Evolutionary conservation across 2,329 filamentous ascomycete species (phyloP).

Genomic region (Acephala macrosclerotiorum): DNA sequence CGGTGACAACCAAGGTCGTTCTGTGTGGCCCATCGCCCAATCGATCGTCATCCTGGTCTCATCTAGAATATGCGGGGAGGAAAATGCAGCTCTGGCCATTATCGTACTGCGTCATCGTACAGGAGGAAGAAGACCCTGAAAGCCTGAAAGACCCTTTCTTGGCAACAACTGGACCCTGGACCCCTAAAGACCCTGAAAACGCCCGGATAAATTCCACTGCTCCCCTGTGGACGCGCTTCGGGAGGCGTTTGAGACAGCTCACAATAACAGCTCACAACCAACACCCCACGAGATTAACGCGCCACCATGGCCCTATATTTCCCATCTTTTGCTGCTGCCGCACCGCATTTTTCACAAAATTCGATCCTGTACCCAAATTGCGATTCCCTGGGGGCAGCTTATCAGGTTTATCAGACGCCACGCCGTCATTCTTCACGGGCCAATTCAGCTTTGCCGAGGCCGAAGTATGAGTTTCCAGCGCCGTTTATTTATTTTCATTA

Average conservation of each 20-base stretch:
- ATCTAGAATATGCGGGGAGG: not conserved
- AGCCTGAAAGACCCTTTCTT: not conserved
- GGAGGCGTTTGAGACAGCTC: not conserved
- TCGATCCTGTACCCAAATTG: not conserved
- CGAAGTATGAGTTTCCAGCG: too few species aligned
- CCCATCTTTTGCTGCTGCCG: too few species aligned
- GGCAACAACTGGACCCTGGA: not conserved
- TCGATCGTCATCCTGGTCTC: not conserved
- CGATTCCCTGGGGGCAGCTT: not conserved
- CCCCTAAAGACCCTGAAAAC: not conserved
- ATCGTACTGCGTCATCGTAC: not conserved
- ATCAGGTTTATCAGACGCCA: not conserved
- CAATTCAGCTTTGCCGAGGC: too few species aligned
- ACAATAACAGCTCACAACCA: not conserved
- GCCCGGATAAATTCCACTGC: not conserved
- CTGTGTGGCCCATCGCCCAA: not conserved
- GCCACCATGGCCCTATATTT: too few species aligned
- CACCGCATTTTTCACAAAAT: too few species aligned
- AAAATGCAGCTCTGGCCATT: not conserved
- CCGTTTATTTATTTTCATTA: too few species aligned
- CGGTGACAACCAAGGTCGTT: not conserved
- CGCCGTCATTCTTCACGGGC: too few species aligned
- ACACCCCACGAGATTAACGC: not conserved
- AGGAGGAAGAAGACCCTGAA: not conserved
- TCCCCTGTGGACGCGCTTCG: conserved; percentile 4